Base-by-base conservation (phyloP, 192 early-diverging fungal species). In the Coemansia sp. region DNA sequence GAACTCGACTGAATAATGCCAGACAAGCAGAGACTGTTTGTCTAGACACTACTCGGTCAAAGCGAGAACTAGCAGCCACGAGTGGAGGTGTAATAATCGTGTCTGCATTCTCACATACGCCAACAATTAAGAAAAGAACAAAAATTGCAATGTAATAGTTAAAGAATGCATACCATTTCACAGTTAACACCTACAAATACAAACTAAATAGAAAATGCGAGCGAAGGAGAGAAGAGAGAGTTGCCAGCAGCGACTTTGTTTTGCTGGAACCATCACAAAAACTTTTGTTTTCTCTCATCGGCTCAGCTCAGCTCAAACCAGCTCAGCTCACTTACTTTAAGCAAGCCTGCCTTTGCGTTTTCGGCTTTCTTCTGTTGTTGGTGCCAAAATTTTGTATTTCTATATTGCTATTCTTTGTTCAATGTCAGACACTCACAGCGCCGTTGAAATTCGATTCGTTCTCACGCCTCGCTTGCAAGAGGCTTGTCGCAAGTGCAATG, bases 391-490 rank as follows among this genome's bases (percentile, higher is more conserved):
- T 10, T 55, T 11, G 23, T 32, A 55, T 14, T 28, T 26, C 26
- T 55, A 30, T 5, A 28, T 46, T 6, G 43, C 11, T 2, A 9
- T 28, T 3, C 4, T 28, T 30, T 55, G 11, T 28, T 55, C 52
- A 13, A 55, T 30, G 52, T 3, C 13, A 30, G 52, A 28, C 26
- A 28, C 52, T 28, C 26, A 13, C 26, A 30, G 52, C 52, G 52
- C 28, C 26, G 52, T 23, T 3, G 52, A 55, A 14, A 55, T 30
- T 30, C 52, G 52, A 17, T 70, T 70, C 35, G 39, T 64, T 1
- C 52, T 70, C 19, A 80, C 78, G 8, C 70, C 66, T 13, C 61
- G 35, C 10, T 59, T 80, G 14, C 73, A 63, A 26, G 26, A 55
- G 2, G 73, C 78, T 4, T 80, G 74, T 46, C 28, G 58, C 32